Base-by-base conservation (phyloP, 78 protist genomes). In the Cavenderia fasciculata region DNA sequence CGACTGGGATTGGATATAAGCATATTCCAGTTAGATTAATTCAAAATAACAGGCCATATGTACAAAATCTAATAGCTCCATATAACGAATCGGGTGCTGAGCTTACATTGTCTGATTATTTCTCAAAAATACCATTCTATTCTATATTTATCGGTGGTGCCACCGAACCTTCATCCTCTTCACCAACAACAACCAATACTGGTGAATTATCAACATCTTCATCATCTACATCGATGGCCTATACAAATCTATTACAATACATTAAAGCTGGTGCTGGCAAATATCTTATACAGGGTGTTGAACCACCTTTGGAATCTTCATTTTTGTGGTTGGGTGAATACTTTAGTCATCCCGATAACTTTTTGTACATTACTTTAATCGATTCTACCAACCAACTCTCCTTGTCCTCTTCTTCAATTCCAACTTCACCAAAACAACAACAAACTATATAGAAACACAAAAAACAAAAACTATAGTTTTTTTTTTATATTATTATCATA, bases 261-360 rank as follows among this genome's bases (percentile, higher is more conserved):
- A 36, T 78, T 4, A 78, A 78, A 23, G 5, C 87, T 23, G 34
- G 65, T 14, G 12, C 43, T 47, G 25, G 36, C 4, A 57, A 47
- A 43, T 82, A 56, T 43, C 54, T 34, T n/a, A 82, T 82, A 7
- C 90, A 82, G 56, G 90, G 90, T 38, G 68, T 82, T 23, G 78
- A 82, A 57, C 77, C 90, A 68, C 51, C 76, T 52, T 71, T 82
- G 41, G 29, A 52, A 8, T 41, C 72, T 11, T 29, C 78, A 31
- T 27, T 72, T 40, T 51, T 68, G 25, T 82, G 90, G 90, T 59
- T 82, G 21, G 57, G 65, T 33, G 90, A 82, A 23, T 71, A 56
- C 61, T 82, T 82, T 57, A 34, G 61, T 27, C 70, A 69, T 82
- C 90, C 90, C 8, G 90, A 82, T 56, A 82, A 82, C 71, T 82